phyloP scores from a whole-genome alignment of 108 stramenopile species.

The Skeletonema marinoi region DNA sequence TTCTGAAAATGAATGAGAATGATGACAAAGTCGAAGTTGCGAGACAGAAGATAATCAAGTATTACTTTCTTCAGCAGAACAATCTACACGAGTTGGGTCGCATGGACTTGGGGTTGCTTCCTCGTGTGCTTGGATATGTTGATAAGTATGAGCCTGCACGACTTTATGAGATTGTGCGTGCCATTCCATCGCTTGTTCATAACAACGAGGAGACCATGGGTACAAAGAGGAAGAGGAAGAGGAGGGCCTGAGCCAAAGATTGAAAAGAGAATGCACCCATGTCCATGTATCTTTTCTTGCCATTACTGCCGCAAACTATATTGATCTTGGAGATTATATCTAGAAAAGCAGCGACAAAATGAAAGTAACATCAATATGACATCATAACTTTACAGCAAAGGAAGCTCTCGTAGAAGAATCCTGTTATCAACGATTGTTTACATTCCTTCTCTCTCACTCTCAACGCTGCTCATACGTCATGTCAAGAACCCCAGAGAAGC shows the following conservation, averaged over 20 bases:
- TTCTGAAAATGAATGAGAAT: conserved; percentile 1
- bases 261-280: too few species aligned
- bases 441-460: too few species aligned
- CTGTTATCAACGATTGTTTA: too few species aligned
- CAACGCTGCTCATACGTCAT: too few species aligned
- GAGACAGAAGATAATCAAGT: conserved; percentile 1
- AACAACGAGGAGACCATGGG: not conserved
- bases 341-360: too few species aligned
- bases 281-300: too few species aligned
- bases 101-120: not conserved
- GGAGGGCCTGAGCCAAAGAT: not conserved
- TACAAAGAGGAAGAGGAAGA: not conserved
- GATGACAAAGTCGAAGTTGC: not conserved
- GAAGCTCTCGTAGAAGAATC: too few species aligned
- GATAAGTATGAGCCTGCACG: not conserved
- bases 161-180: not conserved
- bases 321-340: too few species aligned
- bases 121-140: not conserved
- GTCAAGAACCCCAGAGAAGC: too few species aligned
- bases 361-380: too few species aligned
- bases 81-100: conserved; percentile 4
- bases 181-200: conserved; percentile 6
- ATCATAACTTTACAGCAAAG: too few species aligned
- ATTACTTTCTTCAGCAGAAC: not conserved
- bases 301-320: too few species aligned